Conservation (phyloP, 257 asterid genomes). For the Paulownia fortunei region DNA sequence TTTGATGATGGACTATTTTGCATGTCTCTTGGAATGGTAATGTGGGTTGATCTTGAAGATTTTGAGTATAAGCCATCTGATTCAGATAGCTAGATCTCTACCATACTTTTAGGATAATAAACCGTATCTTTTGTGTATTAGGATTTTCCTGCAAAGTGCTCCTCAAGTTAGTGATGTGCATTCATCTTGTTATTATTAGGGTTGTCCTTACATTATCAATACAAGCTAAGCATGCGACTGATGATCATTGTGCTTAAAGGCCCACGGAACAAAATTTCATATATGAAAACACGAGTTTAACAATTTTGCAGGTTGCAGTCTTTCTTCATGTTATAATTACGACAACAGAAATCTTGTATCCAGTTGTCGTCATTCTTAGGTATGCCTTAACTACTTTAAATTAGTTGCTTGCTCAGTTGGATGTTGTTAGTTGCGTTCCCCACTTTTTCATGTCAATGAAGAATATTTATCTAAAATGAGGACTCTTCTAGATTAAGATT, state of each 20-base stretch:
- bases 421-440: not conserved
- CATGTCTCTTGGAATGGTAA: slow-evolving; percentile 16
- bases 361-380: slow-evolving; percentile 91
- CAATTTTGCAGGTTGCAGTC: slow-evolving; percentile 69
- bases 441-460: not conserved
- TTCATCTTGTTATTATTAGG: not conserved
- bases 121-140: slow-evolving; percentile 2
- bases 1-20: slow-evolving; percentile 16
- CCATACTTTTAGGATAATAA: not conserved
- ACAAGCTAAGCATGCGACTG: slow-evolving; percentile 18
- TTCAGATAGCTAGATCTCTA: not conserved
- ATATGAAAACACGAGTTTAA: slow-evolving; percentile 3
- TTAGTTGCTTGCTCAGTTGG: slow-evolving; percentile 1
- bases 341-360: slow-evolving; percentile 73
- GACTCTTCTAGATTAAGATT: not conserved
- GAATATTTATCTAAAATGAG: not conserved
- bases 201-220: not conserved
- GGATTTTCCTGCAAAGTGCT: slow-evolving; percentile 6
- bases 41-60: not conserved
- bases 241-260: slow-evolving; percentile 18
- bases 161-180: slow-evolving; percentile 15
- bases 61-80: not conserved
- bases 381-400: slow-evolving; percentile 42
- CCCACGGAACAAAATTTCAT: not conserved
- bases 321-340: slow-evolving; percentile 71